Evolutionary conservation across 2,329 filamentous ascomycete genomes (phyloP).

Genomic region (Helminthosporium solani): DNA sequence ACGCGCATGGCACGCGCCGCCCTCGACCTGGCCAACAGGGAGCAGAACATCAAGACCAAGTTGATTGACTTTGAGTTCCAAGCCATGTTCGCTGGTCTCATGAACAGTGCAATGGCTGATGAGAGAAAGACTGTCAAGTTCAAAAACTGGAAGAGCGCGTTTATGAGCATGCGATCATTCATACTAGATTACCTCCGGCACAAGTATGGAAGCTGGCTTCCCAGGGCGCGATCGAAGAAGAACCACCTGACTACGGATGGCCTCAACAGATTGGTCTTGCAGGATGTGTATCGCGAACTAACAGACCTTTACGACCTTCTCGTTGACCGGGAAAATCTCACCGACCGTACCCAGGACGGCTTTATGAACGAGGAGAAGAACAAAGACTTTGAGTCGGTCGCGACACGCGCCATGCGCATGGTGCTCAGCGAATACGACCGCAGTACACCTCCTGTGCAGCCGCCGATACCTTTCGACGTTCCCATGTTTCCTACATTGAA

Average conservation of each 20-base stretch:
- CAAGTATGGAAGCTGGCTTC: conserved; percentile 77
- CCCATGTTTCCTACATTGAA: conserved; percentile 73
- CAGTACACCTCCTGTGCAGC: conserved; percentile 83
- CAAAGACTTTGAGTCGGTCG: conserved; percentile 57
- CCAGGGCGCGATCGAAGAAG: conserved; percentile 88
- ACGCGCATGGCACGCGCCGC: conserved; percentile 80
- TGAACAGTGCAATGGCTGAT: conserved; percentile 74
- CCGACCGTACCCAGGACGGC: conserved; percentile 74
- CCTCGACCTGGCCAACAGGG: conserved; percentile 73
- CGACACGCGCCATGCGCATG: conserved; percentile 68
- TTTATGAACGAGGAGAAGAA: conserved; percentile 57
- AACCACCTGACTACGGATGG: conserved; percentile 84
- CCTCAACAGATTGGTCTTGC: conserved; percentile 79
- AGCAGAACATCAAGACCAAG: conserved; percentile 68
- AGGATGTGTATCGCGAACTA: conserved; percentile 81
- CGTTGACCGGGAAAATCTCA: conserved; percentile 76
- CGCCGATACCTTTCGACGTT: conserved; percentile 86
- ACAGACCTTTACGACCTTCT: conserved; percentile 84
- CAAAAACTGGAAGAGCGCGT: conserved; percentile 77
- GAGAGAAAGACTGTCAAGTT: conserved; percentile 80
- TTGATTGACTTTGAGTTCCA: conserved; percentile 92
- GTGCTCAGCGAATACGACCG: conserved; percentile 87
- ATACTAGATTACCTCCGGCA: conserved; percentile 68
- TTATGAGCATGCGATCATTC: conserved; percentile 72
- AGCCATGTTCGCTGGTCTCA: conserved; percentile 82